Evolutionary conservation across 1,139 yeast species (phyloP).

Genomic region (Yamadazyma friedrichii): DNA sequence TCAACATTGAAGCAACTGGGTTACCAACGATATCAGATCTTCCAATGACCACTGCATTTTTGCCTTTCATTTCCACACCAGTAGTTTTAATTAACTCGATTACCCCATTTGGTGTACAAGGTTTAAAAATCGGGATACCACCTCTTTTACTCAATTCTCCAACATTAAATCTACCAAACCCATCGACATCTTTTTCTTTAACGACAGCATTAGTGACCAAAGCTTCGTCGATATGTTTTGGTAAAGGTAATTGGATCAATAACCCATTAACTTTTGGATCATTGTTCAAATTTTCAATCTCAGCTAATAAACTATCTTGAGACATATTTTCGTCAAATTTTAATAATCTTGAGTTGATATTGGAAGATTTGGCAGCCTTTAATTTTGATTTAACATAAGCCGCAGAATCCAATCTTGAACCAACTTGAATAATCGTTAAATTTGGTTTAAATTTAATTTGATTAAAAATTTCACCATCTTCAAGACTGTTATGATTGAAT

Average conservation of each 20-base stretch:
- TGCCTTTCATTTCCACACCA: slow-evolving; percentile 58
- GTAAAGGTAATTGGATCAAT: slow-evolving; percentile 72
- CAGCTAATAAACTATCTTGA: slow-evolving; percentile 55
- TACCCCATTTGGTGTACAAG: slow-evolving; percentile 81
- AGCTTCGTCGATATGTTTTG: slow-evolving; percentile 67
- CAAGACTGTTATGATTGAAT: too few relatives aligned
- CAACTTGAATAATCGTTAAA: slow-evolving; percentile 72
- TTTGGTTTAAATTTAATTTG: slow-evolving; percentile 54
- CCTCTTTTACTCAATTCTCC: slow-evolving; percentile 76
- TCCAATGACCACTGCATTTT: slow-evolving; percentile 75
- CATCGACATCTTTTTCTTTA: slow-evolving; percentile 75
- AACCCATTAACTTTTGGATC: slow-evolving; percentile 69
- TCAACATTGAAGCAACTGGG: slow-evolving; percentile 72
- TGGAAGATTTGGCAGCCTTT: slow-evolving; percentile 69
- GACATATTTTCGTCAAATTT: slow-evolving; percentile 56
- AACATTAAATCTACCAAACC: slow-evolving; percentile 70
- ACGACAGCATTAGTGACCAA: slow-evolving; percentile 64
- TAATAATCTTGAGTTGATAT: slow-evolving; percentile 56
- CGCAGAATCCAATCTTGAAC: slow-evolving; percentile 72
- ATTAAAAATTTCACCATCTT: slow-evolving; percentile 19
- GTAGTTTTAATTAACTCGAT: slow-evolving; percentile 66
- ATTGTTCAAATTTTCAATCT: slow-evolving; percentile 55
- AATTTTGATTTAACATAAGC: slow-evolving; percentile 75
- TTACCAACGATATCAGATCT: slow-evolving; percentile 84
- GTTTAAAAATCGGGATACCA: slow-evolving; percentile 68